Evolutionary conservation across 140 eudicot species (phyloP), one percentile per base, ranked within the genome.

Genomic region (Anethum foeniculum): DNA sequence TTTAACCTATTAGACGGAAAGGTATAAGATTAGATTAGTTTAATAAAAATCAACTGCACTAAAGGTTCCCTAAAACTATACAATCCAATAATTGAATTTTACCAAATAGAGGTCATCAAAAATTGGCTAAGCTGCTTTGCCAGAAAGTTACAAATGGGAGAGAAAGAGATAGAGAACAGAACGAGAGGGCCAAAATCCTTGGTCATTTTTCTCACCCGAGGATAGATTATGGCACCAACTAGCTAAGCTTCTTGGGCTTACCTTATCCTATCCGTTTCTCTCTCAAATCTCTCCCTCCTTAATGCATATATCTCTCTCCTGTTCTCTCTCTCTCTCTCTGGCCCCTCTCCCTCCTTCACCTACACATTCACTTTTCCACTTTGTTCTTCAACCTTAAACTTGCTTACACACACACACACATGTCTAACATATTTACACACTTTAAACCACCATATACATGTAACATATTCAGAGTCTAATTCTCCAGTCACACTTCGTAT

Each of bases 221-320:
- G 38, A 47, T 38, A 30, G 69, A 43, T 21, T 76, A n/a, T 44
- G 13, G 60, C 65, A 58, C 75, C 58, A 62, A 21, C 38, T 62
- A 62, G 71, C 71, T 10, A 11, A 11, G 36, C 36, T 62, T 21
- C 28, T 38, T 52, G 18, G 76, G 79, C 80, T 88, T 84, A 88
- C 91, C 94, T 91, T 91, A 89, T 91, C 97, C 92, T 91, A 89
- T 91, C 96, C 91, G 51, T 36, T 79, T 62, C 82, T 56, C 68
- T 51, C 43, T 38, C 69, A 23, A 56, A 56, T 64, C 56, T 21
- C 51, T 71, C 79, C 78, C 67, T 48, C 78, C 36, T 30, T 72
- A 38, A 34, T 86, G 67, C 76, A 44, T 68, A 43, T 60, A 2
- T 19, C 52, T 47, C 52, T 15, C 76, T 36, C 1, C 6, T 2